phyloP scores from a whole-genome alignment of 192 early-diverging fungal genomes.

The Dissophora ornata region DNA sequence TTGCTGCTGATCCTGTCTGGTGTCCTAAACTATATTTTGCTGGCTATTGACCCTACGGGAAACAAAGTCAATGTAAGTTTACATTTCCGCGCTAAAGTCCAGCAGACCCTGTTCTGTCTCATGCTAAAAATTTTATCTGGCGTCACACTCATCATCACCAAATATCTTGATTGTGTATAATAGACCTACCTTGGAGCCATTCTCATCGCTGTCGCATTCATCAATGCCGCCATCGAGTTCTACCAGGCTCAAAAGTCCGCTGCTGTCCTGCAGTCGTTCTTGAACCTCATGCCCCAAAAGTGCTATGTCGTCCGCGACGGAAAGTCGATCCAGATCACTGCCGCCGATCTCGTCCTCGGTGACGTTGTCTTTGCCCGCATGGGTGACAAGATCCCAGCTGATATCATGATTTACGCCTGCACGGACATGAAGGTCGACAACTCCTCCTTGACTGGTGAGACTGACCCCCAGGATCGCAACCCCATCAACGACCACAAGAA shows the following conservation, averaged over 20 bases:
- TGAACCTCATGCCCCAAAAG: constrained; percentile 91
- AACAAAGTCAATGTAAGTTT: constrained; percentile 85
- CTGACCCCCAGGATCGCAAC: constrained; percentile 90
- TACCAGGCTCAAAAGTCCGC: constrained; percentile 91
- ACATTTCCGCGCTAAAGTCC: not conserved
- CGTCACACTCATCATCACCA: not conserved
- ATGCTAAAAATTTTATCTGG: not conserved
- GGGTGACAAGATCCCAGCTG: constrained; percentile 97
- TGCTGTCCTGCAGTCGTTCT: constrained; percentile 89
- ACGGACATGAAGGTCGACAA: constrained; percentile 97
- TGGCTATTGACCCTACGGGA: constrained; percentile 75
- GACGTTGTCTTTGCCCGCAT: constrained; percentile 90
- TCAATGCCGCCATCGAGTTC: constrained; percentile 94
- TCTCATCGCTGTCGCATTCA: constrained; percentile 85
- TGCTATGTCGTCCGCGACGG: constrained; percentile 84
- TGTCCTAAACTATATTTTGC: constrained; percentile 83
- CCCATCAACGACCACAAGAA: constrained; percentile 75
- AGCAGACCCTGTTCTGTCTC: too few species aligned
- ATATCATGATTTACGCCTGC: constrained; percentile 81
- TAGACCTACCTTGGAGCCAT: constrained; percentile 92
- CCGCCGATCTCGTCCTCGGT: constrained; percentile 82
- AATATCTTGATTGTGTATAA: not conserved
- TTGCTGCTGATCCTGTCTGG: constrained; percentile 86
- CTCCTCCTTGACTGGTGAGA: constrained; percentile 95
- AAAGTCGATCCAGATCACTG: constrained; percentile 72